Conservation (phyloP, 768 basidiomycete genomes). For the Cyathus striatus region DNA sequence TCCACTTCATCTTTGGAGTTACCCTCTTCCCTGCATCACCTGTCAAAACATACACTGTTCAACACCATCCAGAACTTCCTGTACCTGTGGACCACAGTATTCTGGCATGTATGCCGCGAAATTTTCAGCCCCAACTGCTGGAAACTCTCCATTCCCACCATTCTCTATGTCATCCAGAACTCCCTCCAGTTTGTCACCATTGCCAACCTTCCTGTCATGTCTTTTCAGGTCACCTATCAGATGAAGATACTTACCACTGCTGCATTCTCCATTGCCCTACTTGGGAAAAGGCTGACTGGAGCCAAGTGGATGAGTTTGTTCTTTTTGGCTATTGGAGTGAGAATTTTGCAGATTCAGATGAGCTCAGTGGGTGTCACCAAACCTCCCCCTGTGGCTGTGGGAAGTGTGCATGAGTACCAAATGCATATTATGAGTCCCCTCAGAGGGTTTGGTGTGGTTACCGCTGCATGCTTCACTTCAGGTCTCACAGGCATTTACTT, state of each 20-base stretch:
- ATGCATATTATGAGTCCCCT: conserved; percentile 77
- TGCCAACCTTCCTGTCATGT: conserved; percentile 90
- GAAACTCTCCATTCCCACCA: conserved; percentile 95
- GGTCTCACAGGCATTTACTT: conserved; percentile 98
- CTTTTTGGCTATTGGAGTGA: conserved; percentile 88
- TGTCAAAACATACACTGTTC: conserved; percentile 35
- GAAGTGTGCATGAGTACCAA: conserved; percentile 65
- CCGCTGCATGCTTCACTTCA: conserved; percentile 89
- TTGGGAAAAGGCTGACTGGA: conserved; percentile 66
- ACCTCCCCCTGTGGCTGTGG: conserved; percentile 40
- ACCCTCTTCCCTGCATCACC: conserved; percentile 12
- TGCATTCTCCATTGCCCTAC: conserved; percentile 81
- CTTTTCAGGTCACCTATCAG: conserved; percentile 97
- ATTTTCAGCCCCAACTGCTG: conserved; percentile 92
- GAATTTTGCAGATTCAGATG: conserved; percentile 91
- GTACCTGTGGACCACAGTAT: conserved; percentile 43
- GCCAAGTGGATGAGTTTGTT: conserved; percentile 86
- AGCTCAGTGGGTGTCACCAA: conserved; percentile 23
- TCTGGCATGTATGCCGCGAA: conserved; percentile 57
- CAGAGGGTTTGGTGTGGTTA: conserved; percentile 87
- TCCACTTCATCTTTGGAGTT: conserved; percentile 17
- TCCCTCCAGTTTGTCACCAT: conserved; percentile 96
- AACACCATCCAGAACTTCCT: conserved; percentile 27
- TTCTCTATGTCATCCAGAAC: conserved; percentile 93
- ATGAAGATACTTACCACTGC: conserved; percentile 99